These are phyloP conservation scores for Orbilia oligospora DNA, from an alignment of 2,329 filamentous ascomycete genomes.

Conservation along the genomic window DNA sequence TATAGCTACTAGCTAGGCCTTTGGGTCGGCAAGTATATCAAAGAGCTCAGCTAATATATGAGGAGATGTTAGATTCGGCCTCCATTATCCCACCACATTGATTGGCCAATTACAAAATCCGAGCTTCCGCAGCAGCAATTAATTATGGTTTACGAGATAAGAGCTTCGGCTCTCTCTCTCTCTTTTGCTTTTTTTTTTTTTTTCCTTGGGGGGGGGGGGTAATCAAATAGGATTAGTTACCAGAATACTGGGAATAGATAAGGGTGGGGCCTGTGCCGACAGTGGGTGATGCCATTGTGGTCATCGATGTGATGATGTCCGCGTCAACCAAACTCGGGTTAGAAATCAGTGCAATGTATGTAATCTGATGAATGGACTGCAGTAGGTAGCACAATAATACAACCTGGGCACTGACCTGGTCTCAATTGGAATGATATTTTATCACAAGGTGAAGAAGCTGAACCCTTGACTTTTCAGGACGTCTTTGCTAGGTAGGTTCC, in stretches of 20 bases:
- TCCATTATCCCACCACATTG: neutral
- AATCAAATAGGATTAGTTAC: slow-evolving; percentile 54
- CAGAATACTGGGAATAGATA: slow-evolving; percentile 29
- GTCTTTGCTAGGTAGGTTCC: too few relatives aligned
- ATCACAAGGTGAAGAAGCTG: too few relatives aligned
- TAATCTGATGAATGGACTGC: too few relatives aligned
- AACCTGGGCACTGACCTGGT: too few relatives aligned
- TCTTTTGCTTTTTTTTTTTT: too few relatives aligned
- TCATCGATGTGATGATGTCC: neutral
- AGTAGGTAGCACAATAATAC: too few relatives aligned
- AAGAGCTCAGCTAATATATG: neutral
- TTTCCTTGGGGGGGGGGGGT: too few relatives aligned
- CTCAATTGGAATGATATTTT: too few relatives aligned
- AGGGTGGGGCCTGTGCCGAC: neutral
- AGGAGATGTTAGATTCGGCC: neutral
- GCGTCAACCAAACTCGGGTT: neutral
- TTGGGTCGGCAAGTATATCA: neutral
- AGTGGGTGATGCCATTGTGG: slow-evolving; percentile 26
- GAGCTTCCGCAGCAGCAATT: neutral
- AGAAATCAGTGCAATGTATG: too few relatives aligned
- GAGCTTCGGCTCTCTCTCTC: too few relatives aligned
- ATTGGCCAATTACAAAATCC: slow-evolving; percentile 36
- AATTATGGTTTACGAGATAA: too few relatives aligned
- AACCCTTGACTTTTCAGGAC: too few relatives aligned
- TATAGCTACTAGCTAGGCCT: neutral